Percentiles rank a stretch among this genome's conserved stretches.
phyloP scores from a whole-genome alignment of 495 filamentous ascomycete species.

The Parathielavia appendiculata region DNA sequence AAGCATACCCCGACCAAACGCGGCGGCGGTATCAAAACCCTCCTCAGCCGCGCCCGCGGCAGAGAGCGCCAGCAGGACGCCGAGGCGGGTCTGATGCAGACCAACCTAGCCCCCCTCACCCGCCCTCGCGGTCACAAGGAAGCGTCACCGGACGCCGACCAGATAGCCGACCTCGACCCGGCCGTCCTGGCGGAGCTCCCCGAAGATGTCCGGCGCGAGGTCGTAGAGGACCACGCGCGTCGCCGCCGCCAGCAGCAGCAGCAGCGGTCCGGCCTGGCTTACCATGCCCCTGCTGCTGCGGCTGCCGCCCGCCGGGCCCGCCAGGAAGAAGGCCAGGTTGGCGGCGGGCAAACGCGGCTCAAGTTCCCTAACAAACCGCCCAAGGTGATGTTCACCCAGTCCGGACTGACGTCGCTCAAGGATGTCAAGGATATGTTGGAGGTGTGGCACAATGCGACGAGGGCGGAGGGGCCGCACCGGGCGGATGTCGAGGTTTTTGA shows the following conservation, averaged over 20 bases:
- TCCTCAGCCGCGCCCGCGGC: conserved; percentile 43
- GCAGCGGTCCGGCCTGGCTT: conserved; percentile 29
- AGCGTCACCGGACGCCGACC: background rate
- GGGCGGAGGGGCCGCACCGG: conserved; percentile 62
- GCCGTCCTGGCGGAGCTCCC: conserved; percentile 78
- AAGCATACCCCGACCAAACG: conserved; percentile 55
- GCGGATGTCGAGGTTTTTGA: conserved; percentile 71
- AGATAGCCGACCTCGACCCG: conserved; percentile 50
- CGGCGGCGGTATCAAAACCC: conserved; percentile 29
- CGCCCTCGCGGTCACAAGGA: background rate
- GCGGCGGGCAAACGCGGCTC: conserved; percentile 31
- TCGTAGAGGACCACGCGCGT: conserved; percentile 65
- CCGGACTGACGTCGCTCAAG: conserved; percentile 18
- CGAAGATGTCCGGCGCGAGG: conserved; percentile 70
- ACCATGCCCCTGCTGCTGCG: conserved; percentile 9
- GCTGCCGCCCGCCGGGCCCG: background rate
- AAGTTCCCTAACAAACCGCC: conserved; percentile 34
- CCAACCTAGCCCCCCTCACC: conserved; percentile 1
- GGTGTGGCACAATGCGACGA: conserved; percentile 64
- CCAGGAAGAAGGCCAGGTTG: background rate
- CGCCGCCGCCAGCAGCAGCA: conserved; percentile 50
- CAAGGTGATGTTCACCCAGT: conserved; percentile 31
- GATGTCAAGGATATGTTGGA: conserved; percentile 45
- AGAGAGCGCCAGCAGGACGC: conserved; percentile 33
- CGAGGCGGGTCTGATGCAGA: conserved; percentile 19